phyloP scores from a whole-genome alignment of 2,329 filamentous ascomycete genomes.

The Cladosporium colombiae region DNA sequence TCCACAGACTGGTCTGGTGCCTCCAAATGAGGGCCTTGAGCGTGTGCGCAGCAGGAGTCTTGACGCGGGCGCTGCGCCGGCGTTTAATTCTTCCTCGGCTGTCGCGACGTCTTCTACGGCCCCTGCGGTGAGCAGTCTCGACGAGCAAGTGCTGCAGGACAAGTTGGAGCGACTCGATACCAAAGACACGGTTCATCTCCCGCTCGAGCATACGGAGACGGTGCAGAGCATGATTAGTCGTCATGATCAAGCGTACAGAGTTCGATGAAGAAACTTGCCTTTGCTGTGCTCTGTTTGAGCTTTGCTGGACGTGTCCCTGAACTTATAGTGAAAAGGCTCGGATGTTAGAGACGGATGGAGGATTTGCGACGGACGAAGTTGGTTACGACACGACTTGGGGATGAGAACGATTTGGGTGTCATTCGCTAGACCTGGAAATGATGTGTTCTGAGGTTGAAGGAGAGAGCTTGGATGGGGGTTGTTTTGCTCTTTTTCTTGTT shows the following conservation, averaged over 20 bases:
- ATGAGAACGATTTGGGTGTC: neutral
- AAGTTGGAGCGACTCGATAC: slow-evolving; percentile 34
- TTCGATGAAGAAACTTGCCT: neutral
- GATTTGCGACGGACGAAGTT: neutral
- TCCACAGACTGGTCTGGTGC: slow-evolving; percentile 12
- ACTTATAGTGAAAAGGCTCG: neutral
- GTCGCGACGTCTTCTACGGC: neutral
- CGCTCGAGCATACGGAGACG: slow-evolving; percentile 34
- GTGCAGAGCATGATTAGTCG: slow-evolving; percentile 42
- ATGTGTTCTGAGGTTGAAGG: neutral
- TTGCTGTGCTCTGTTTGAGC: neutral
- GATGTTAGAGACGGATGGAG: neutral
- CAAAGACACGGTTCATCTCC: slow-evolving; percentile 31
- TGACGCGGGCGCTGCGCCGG: slow-evolving; percentile 3
- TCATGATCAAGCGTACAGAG: slow-evolving; percentile 41
- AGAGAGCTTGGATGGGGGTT: neutral
- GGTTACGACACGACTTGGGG: neutral
- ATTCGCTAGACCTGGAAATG: neutral
- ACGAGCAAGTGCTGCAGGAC: slow-evolving; percentile 1
- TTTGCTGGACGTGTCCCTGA: neutral
- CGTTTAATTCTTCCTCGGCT: neutral
- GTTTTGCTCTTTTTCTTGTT: neutral
- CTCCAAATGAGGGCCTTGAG: slow-evolving; percentile 4
- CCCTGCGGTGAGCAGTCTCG: slow-evolving; percentile 3
- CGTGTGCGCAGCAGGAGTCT: slow-evolving; percentile 29